Evolutionary conservation across 2,329 filamentous ascomycete genomes (phyloP).

Genomic region (Biscogniauxia marginata): DNA sequence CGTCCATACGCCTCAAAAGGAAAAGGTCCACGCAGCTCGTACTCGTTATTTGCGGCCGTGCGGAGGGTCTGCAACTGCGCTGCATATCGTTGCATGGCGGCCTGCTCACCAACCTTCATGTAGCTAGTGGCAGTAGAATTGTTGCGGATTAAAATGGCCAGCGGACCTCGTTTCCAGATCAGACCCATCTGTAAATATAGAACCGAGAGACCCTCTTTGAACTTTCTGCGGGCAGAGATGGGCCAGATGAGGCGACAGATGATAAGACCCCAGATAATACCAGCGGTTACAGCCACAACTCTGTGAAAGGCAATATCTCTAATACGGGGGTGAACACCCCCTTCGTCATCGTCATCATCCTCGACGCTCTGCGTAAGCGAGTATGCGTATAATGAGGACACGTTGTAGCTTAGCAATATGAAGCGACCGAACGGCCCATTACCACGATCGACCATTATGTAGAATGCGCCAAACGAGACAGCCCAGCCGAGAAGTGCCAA

Average conservation of each 20-base stretch:
- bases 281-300: constrained; percentile 79
- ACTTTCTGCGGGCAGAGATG: constrained; percentile 82
- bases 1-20: constrained; percentile 69
- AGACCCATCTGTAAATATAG: constrained; percentile 92
- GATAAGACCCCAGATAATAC: constrained; percentile 89
- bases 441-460: constrained; percentile 79
- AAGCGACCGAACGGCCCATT: constrained; percentile 92
- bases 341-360: constrained; percentile 84
- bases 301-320: constrained; percentile 85
- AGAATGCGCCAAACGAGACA: constrained; percentile 81
- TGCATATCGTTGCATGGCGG: constrained; percentile 78
- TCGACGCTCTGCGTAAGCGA: constrained; percentile 78
- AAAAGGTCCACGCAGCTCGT: constrained; percentile 85
- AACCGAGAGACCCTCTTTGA: constrained; percentile 86
- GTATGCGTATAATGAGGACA: constrained; percentile 92
- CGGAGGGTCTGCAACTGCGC: constrained; percentile 73
- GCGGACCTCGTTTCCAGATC: constrained; percentile 91
- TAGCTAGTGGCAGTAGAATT: constrained; percentile 61
- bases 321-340: constrained; percentile 79
- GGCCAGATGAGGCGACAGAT: constrained; percentile 91
- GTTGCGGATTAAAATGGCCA: constrained; percentile 68
- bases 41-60: constrained; percentile 74
- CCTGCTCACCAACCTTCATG: constrained; percentile 85
- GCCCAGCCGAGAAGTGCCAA: constrained; percentile 82
- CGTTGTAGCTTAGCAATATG: constrained; percentile 92